Conservation (phyloP, 2,329 filamentous ascomycete species). For the Colletotrichum salicis region DNA sequence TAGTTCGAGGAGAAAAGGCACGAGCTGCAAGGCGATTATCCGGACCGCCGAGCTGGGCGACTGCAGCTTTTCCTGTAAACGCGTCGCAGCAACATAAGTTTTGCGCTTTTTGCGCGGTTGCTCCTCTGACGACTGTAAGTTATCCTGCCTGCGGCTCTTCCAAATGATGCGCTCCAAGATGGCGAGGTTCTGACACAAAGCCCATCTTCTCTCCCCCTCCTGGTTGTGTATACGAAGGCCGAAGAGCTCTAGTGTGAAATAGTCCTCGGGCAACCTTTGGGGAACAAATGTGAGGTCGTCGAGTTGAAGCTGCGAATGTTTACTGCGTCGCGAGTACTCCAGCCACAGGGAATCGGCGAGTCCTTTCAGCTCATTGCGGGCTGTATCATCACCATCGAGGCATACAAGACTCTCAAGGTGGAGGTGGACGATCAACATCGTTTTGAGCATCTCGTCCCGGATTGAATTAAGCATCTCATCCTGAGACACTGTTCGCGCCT, state of each 20-base stretch:
- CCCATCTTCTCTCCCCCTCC: conserved; percentile 70
- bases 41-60: conserved; percentile 56
- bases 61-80: conserved; percentile 60
- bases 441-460: conserved; percentile 81
- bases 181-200: conserved; percentile 67
- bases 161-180: conserved; percentile 63
- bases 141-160: conserved; percentile 38
- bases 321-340: conserved; percentile 80
- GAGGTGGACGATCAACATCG: conserved; percentile 73
- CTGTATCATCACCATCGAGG: conserved; percentile 51
- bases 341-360: conserved; percentile 76
- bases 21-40: conserved; percentile 65
- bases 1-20: conserved; percentile 66
- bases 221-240: conserved; percentile 63
- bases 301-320: conserved; percentile 79
- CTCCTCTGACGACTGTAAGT: conserved; percentile 45
- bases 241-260: conserved; percentile 62
- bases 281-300: conserved; percentile 75
- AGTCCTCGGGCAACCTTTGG: conserved; percentile 54
- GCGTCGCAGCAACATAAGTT: conserved; percentile 52
- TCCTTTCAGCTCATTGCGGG: conserved; percentile 66
- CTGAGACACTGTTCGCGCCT: conserved; percentile 71
- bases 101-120: conserved; percentile 65
- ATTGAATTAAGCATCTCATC: conserved; percentile 70
- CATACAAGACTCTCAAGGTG: conserved; percentile 68